Percentiles rank a stretch among this genome's conserved stretches.
Conservation (phyloP, 306 rosid species). For the Rosa rugosa region DNA sequence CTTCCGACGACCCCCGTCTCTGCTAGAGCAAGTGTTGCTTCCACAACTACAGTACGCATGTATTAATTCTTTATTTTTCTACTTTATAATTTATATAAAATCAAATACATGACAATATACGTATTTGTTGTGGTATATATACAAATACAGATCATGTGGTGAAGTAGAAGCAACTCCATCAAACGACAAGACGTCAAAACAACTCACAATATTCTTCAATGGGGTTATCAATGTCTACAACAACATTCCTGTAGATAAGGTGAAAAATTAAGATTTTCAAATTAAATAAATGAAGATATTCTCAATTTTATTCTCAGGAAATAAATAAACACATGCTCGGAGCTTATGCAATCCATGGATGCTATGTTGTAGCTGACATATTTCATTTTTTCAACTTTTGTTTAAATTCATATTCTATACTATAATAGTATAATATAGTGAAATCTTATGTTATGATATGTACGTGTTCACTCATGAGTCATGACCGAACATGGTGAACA, state of each 20-base stretch:
- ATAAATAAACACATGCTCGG: not conserved
- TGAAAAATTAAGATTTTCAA: not conserved
- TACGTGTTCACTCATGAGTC: not conserved
- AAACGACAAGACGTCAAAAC: conserved; percentile 13
- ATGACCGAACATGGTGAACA: not conserved
- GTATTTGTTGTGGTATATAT: not conserved
- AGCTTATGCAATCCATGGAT: not conserved
- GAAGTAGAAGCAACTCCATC: not conserved
- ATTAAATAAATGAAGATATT: not conserved
- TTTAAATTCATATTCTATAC: not conserved
- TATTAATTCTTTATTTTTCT: not conserved
- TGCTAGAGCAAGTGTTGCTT: conserved; percentile 16
- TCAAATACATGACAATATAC: not conserved
- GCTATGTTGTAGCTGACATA: not conserved
- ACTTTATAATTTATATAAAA: no score
- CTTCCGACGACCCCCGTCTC: conserved; percentile 12
- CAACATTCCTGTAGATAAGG: conserved; percentile 31
- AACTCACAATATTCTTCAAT: conserved; percentile 34
- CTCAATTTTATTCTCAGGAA: not conserved
- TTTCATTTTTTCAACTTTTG: not conserved
- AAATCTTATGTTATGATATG: not conserved
- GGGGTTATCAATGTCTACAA: conserved; percentile 32
- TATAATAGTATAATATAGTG: no score
- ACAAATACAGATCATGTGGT: conserved; percentile 16
- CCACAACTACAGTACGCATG: conserved; percentile 18